Evolutionary conservation across 108 stramenopile species (phyloP).

Genomic region (Aurantiochytrium sp.): DNA sequence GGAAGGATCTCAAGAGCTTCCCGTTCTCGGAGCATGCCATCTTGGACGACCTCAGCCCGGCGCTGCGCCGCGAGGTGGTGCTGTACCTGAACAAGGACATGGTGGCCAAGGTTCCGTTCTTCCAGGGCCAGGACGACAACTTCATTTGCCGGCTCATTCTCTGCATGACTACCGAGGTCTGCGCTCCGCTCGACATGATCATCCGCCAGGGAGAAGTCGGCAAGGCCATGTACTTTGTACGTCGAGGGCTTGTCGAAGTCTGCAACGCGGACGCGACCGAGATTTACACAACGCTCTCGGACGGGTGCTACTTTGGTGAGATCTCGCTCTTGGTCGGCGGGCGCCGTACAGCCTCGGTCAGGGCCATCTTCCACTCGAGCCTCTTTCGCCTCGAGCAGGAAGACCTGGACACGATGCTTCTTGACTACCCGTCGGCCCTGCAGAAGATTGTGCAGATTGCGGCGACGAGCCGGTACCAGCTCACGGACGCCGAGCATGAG

Average conservation of each 20-base stretch:
- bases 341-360: slow-evolving; percentile 11
- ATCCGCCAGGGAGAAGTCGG: slow-evolving; percentile 27
- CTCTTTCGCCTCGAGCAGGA: slow-evolving; percentile 3
- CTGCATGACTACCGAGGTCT: neutral
- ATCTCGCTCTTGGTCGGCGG: neutral
- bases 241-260: neutral
- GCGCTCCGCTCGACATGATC: neutral
- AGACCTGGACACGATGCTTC: neutral
- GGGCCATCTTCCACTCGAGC: slow-evolving; percentile 15
- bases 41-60: neutral
- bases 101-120: slow-evolving; percentile 8
- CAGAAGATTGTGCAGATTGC: neutral
- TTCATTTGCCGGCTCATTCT: neutral
- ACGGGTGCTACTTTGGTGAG: slow-evolving; percentile 23
- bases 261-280: slow-evolving; percentile 20
- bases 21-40: neutral
- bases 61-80: slow-evolving; percentile 22
- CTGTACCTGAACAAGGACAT: neutral
- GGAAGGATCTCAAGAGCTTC: neutral
- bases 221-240: slow-evolving; percentile 3
- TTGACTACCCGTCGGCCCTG: slow-evolving; percentile 14
- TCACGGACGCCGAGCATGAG: neutral
- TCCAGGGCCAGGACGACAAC: neutral
- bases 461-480: slow-evolving; percentile 16
- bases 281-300: neutral